Evolutionary conservation across 2,329 filamentous ascomycete species (phyloP).

Genomic region (Stenocarpella maydis): DNA sequence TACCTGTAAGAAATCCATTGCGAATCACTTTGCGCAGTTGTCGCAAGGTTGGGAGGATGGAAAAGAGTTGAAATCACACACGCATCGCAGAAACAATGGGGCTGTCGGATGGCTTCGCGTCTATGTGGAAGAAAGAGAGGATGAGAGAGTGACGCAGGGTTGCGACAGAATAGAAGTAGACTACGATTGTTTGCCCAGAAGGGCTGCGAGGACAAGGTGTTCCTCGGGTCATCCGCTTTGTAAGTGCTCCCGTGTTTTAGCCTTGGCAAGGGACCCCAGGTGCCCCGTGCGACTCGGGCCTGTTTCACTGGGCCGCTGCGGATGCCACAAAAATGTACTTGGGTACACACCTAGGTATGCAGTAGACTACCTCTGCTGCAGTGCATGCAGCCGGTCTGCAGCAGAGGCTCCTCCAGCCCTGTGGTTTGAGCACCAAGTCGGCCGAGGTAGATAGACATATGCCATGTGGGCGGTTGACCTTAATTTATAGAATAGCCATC

Average conservation of each 20-base stretch:
- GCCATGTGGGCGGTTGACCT: no score
- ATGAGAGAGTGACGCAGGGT: constrained; percentile 20
- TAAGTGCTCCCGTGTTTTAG: constrained; percentile 7
- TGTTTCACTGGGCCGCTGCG: constrained; percentile 14
- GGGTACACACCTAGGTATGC: no score
- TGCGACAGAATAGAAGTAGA: constrained; percentile 5
- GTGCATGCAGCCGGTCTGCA: no score
- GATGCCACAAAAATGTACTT: no score
- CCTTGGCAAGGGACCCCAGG: constrained; percentile 22
- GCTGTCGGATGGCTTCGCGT: not conserved
- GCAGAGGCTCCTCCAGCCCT: no score
- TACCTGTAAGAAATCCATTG: constrained; percentile 49
- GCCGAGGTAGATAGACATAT: no score
- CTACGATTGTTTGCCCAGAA: not conserved
- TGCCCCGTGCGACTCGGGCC: constrained; percentile 16
- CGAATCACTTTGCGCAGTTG: constrained; percentile 30
- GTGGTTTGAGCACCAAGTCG: not conserved
- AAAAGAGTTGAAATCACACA: constrained; percentile 21
- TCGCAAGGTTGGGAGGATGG: constrained; percentile 30
- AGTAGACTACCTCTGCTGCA: no score
- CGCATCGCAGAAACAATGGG: constrained; percentile 23
- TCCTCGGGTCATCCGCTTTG: constrained; percentile 28
- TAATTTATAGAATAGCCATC: not conserved
- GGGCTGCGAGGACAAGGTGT: constrained; percentile 34
- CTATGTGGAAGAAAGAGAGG: not conserved